A percentile compares a stretch with the other conserved stretches of the same genome.
These are phyloP conservation scores for Boletus vermiculosoides DNA, from an alignment of 768 basidiomycete genomes.

Conservation along the genomic window DNA sequence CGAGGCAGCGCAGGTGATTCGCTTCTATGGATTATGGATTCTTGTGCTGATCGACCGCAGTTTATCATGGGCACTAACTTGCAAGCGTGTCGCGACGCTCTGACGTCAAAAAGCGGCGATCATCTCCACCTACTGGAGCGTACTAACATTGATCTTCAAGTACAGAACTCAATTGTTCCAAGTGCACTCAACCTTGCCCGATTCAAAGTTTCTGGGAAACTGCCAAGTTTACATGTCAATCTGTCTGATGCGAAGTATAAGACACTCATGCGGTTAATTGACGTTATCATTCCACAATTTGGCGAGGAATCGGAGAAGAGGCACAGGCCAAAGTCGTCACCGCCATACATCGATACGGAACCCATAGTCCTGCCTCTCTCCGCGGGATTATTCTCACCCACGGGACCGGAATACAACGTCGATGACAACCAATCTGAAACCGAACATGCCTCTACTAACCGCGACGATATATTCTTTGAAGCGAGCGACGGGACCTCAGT, in stretches of 20 bases:
- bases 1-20: slow-evolving; percentile 82
- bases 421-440: slow-evolving; percentile 54
- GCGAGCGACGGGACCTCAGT: slow-evolving; percentile 59
- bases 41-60: slow-evolving; percentile 40
- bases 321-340: slow-evolving; percentile 17
- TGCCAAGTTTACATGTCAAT: slow-evolving; percentile 88
- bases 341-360: slow-evolving; percentile 24
- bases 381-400: slow-evolving; percentile 51
- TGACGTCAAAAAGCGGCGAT: slow-evolving; percentile 54
- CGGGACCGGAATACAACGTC: slow-evolving; percentile 66
- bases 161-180: slow-evolving; percentile 92
- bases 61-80: slow-evolving; percentile 87
- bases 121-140: slow-evolving; percentile 88
- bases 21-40: neutral
- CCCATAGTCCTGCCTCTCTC: slow-evolving; percentile 50
- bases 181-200: slow-evolving; percentile 76
- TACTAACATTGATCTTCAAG: slow-evolving; percentile 83
- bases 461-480: slow-evolving; percentile 68
- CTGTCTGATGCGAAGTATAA: slow-evolving; percentile 90
- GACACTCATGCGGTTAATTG: slow-evolving; percentile 87
- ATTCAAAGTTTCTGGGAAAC: slow-evolving; percentile 86
- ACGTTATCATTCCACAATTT: slow-evolving; percentile 86
- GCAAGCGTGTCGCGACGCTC: slow-evolving; percentile 75
- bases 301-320: slow-evolving; percentile 42
- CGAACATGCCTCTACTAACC: slow-evolving; percentile 38